Base-by-base conservation (phyloP, 2,329 filamentous ascomycete species). In the Trichoderma harzianum region DNA sequence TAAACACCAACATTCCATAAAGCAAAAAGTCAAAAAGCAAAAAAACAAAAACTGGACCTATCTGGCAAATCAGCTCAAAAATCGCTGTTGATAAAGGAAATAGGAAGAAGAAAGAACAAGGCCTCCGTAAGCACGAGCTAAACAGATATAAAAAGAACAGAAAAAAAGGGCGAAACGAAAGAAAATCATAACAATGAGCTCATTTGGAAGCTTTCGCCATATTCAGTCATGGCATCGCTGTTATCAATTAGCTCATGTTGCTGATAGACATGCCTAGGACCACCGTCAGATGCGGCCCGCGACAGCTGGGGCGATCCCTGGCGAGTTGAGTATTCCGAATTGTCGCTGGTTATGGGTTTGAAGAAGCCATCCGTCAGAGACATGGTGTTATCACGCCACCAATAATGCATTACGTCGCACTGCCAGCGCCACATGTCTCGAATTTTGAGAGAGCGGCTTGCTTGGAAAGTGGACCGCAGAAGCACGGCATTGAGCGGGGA, bases 401-500 rank as follows among this genome's bases (percentile, higher is more conserved):
- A 83, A 72, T 82, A 79, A 61, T 78, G 76, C 47, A 83, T 74
- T 12, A 82, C 81, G 66, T 83, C 81, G 43, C 74, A 77, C 73
- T 83, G 80, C 81, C 81, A 83, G 18, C 77, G 77, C 73, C 75
- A 75, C 34, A 74, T 67, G 53, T 83, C 79, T 6, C 76, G 76
- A n/a, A 83, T 82, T 36, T 76, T 76, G 12, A 82, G 74, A 11
- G 75, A 76, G 7, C 74, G 73, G 60, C 73, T 78, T 39, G 73
- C 75, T 58, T 75, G 73, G 70, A 82, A 81, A 3, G 76, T 78
- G 8, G 76, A 76, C 72, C 84, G 83, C 8, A 88, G 79, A 3
- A 84, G 76, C 70, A 83, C 78, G 1, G 80, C 84, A 72, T 86
- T 83, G 70, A 87, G 76, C 0, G 84, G 80, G 3, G 84, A 86